Base-by-base conservation (phyloP, 2,329 filamentous ascomycete genomes). In the Dendryphion nanum region DNA sequence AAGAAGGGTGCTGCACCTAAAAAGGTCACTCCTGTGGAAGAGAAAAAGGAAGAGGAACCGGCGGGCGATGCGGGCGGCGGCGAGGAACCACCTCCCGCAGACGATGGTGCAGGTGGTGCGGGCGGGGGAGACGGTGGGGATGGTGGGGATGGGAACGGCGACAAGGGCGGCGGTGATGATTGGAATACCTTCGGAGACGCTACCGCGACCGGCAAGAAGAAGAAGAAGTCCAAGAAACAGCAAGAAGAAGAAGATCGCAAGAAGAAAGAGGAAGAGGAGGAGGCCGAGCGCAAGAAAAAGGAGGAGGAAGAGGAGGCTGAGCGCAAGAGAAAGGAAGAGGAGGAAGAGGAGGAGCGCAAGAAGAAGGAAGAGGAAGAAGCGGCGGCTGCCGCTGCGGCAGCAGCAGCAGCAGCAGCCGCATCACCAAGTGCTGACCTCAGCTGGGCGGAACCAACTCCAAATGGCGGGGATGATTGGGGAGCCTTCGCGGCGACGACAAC, bases 41-140 rank as follows among this genome's bases (percentile, higher is more conserved):
- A 74, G 29, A 72, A 72, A 19, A 63, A 70, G 31, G 68, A 73
- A 31, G 70, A 75, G 24, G 55, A 43, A 37, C 46, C 41, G n/a
- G 36, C 38, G 18, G 45, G 41, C 19, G 59, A 49, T 2, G 48
- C 45, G 23, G 59, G 51, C 17, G 66, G 55, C 21, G 56, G 51
- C 17, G 61, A 57, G 20, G 59, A 57, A 20, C 61, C 58, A 31
- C 47, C 55, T 40, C 64, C 61, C 5, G 61, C 56, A 17, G 68
- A 61, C 34, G 67, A 60, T 33, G 59, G 53, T n/a, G 51, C 50
- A 8, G 49, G 47, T 20, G 61, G 50, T 18, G 59, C 50, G 29
- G 66, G 53, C 15, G 61, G 59, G 26, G 63, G 55, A 18, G 63
- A 52, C 23, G 64, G 51, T 24, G 66, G 57, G n/a, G 64, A 55